Percentiles rank a stretch among this genome's conserved stretches.
Conservation (phyloP, 2,329 filamentous ascomycete genomes). For the Aspergillus oerlinghausenensis region DNA sequence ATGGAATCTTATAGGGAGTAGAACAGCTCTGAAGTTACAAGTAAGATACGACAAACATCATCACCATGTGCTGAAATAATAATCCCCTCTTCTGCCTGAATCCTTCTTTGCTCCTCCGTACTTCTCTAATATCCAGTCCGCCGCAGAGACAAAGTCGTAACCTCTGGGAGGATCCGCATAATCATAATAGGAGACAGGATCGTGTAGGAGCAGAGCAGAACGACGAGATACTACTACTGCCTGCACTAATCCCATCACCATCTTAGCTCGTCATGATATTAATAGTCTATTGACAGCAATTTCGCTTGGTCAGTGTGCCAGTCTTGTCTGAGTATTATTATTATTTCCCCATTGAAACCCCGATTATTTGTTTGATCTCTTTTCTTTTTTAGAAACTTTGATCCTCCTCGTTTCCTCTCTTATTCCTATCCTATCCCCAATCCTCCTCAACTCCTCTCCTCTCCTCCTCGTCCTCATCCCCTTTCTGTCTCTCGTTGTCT, state of each 20-base stretch:
- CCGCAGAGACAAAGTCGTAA: background rate
- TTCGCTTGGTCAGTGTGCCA: background rate
- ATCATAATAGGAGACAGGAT: background rate
- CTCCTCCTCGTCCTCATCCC: background rate
- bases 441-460: background rate
- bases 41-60: background rate
- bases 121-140: background rate
- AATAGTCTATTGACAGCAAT: background rate
- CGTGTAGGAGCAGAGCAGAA: background rate
- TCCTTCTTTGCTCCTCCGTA: background rate
- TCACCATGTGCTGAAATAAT: background rate
- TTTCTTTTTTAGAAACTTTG: background rate
- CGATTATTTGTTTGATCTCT: background rate
- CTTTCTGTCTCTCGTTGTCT: background rate
- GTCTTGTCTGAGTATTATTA: background rate
- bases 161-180: background rate
- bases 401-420: background rate
- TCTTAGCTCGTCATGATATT: background rate
- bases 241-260: background rate
- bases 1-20: background rate
- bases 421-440: background rate
- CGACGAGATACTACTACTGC: background rate
- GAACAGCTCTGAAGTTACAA: background rate
- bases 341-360: background rate
- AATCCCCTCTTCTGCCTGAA: background rate